These are phyloP conservation scores for Coniochaeta sp. DNA, from an alignment of 2,329 filamentous ascomycete genomes.

Conservation along the genomic window DNA sequence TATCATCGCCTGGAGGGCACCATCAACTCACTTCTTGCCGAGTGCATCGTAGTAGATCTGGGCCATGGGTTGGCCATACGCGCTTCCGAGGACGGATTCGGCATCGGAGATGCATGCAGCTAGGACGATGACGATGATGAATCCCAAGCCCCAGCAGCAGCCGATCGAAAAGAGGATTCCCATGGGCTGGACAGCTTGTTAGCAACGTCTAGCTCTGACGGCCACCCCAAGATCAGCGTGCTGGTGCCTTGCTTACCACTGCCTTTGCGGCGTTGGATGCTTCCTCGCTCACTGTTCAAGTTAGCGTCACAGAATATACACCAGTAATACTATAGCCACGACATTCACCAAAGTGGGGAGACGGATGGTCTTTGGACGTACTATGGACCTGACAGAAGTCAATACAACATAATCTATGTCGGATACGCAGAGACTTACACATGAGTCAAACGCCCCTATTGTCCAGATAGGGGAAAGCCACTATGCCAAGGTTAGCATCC, in stretches of 20 bases:
- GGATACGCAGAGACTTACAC: conserved; percentile 32
- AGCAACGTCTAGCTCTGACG: not conserved
- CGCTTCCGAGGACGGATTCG: conserved; percentile 35
- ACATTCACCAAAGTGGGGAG: not conserved
- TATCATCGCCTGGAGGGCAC: not conserved
- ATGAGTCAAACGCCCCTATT: conserved; percentile 49
- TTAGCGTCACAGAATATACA: not conserved
- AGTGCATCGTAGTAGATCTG: conserved; percentile 55
- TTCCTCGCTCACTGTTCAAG: conserved; percentile 45
- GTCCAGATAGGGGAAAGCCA: conserved; percentile 60
- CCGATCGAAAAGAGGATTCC: conserved; percentile 53
- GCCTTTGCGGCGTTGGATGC: conserved; percentile 49
- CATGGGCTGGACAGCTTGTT: conserved; percentile 28
- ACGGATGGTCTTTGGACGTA: not conserved
- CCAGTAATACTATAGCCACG: not conserved
- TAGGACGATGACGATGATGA: conserved; percentile 49
- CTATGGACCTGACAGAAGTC: conserved; percentile 11
- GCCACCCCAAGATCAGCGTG: not conserved
- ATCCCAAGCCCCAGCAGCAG: conserved; percentile 45
- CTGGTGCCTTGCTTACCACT: conserved; percentile 7
- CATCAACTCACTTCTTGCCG: conserved; percentile 36
- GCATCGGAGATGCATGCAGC: conserved; percentile 51
- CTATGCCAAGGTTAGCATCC: not conserved
- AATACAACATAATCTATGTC: not conserved
- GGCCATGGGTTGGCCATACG: conserved; percentile 47